Percentiles rank a stretch among this genome's conserved stretches.
Evolutionary conservation across 306 rosid genomes (phyloP).

Genomic region (Inga laurina): DNA sequence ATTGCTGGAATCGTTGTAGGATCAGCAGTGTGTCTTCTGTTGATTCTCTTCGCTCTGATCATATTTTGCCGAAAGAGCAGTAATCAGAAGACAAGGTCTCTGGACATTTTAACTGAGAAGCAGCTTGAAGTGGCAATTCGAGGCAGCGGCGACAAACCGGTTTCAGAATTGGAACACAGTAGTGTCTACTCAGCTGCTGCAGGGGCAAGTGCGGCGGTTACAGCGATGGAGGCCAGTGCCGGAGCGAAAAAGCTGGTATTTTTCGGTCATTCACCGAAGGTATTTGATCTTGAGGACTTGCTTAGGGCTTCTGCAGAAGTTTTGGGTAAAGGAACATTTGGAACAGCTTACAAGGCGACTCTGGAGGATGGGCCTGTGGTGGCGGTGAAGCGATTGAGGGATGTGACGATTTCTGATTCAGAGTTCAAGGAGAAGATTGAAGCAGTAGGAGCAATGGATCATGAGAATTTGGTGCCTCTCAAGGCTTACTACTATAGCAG

Average conservation of each 20-base stretch:
- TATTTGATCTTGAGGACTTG: constrained; percentile 69
- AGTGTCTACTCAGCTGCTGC: constrained; percentile 31
- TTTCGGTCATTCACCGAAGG: constrained; percentile 48
- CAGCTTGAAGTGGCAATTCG: constrained; percentile 37
- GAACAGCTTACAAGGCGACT: constrained; percentile 73
- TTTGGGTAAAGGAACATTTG: constrained; percentile 72
- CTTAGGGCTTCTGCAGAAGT: constrained; percentile 76
- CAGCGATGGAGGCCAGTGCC: constrained; percentile 21
- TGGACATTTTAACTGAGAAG: constrained; percentile 46
- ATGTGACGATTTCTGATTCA: constrained; percentile 54
- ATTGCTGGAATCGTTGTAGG: constrained; percentile 67
- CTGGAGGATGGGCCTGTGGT: constrained; percentile 62
- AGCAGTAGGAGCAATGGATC: constrained; percentile 58
- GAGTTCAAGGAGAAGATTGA: constrained; percentile 72
- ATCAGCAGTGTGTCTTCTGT: constrained; percentile 47
- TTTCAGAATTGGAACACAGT: constrained; percentile 37
- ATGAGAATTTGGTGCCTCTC: constrained; percentile 69
- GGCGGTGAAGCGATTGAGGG: constrained; percentile 74
- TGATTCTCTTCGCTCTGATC: constrained; percentile 38
- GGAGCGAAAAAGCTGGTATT: constrained; percentile 54
- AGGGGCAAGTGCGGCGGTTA: constrained; percentile 14
- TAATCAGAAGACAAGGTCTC: constrained; percentile 44
- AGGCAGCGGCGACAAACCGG: constrained; percentile 24
- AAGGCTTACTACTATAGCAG: constrained; percentile 66
- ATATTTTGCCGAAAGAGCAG: constrained; percentile 51